Conservation (phyloP, 495 filamentous ascomycete genomes). For the Lophiotrema nucula region DNA sequence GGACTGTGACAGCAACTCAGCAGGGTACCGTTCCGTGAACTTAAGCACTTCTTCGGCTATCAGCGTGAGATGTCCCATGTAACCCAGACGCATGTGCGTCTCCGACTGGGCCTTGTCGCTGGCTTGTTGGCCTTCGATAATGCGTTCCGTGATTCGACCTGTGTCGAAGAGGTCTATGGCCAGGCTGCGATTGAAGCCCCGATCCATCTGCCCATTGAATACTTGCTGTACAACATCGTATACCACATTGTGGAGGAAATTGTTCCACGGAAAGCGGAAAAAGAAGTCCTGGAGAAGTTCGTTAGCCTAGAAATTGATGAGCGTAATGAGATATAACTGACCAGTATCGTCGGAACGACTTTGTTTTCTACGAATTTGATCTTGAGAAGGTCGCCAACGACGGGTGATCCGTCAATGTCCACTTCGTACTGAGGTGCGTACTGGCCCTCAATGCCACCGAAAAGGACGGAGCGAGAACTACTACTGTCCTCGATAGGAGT, state of each 20-base stretch:
- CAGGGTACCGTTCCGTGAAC: slow-evolving; percentile 90
- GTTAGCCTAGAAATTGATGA: slow-evolving; percentile 3
- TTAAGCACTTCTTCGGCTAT: slow-evolving; percentile 99
- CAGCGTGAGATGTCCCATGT: slow-evolving; percentile 97
- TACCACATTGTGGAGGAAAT: slow-evolving; percentile 98
- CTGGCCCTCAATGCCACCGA: slow-evolving; percentile 24
- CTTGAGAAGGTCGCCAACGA: slow-evolving; percentile 96
- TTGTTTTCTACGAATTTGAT: slow-evolving; percentile 93
- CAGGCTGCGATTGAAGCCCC: slow-evolving; percentile 88
- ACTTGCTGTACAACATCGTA: slow-evolving; percentile 99
- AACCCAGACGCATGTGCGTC: slow-evolving; percentile 88
- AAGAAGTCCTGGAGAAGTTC: slow-evolving; percentile 71
- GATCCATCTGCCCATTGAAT: slow-evolving; percentile 97
- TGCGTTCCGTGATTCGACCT: slow-evolving; percentile 83
- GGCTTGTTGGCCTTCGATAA: slow-evolving; percentile 82
- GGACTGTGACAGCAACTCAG: slow-evolving; percentile 76
- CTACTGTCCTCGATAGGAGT: slow-evolving; percentile 34
- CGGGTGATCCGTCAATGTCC: slow-evolving; percentile 70
- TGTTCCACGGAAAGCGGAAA: slow-evolving; percentile 99
- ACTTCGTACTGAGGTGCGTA: slow-evolving; percentile 52
- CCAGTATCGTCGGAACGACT: slow-evolving; percentile 93
- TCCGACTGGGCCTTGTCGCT: slow-evolving; percentile 80
- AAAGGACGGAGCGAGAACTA: slow-evolving; percentile 29
- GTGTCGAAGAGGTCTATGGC: slow-evolving; percentile 90
- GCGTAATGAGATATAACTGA: slow-evolving; percentile 54